These are phyloP conservation scores for Naganishia sp. DNA, from an alignment of 1,284 basidiomycete genomes.

Conservation along the genomic window DNA sequence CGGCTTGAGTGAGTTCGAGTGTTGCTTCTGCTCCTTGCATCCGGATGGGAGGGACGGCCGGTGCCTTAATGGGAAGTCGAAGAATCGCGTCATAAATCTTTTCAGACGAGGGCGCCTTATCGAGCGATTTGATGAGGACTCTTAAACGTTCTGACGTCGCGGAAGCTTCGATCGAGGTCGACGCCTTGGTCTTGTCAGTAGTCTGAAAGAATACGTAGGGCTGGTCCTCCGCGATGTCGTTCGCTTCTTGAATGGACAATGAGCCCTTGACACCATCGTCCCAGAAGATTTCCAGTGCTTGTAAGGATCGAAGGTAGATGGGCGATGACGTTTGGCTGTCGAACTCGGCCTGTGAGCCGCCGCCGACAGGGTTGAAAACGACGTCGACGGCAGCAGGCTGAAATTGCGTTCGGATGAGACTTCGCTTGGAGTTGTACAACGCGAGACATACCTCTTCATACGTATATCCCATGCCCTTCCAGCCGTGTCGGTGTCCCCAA, in stretches of 20 bases:
- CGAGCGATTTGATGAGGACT: background rate
- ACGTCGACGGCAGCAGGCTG: constrained; percentile 10
- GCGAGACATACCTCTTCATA: constrained; percentile 15
- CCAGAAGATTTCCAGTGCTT: constrained; percentile 11
- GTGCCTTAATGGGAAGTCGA: constrained; percentile 1
- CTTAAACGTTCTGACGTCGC: background rate
- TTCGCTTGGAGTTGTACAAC: background rate
- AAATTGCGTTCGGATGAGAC: background rate
- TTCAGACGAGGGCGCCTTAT: background rate
- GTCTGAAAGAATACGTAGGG: constrained; percentile 9
- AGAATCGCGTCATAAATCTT: constrained; percentile 19
- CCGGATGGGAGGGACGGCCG: background rate
- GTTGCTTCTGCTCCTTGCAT: constrained; percentile 22
- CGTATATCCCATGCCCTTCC: background rate
- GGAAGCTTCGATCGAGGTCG: background rate
- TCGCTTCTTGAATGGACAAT: constrained; percentile 3
- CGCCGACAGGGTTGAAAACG: background rate
- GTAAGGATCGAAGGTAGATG: constrained; percentile 10
- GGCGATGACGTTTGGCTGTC: constrained; percentile 7
- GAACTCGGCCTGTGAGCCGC: background rate
- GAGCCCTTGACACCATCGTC: constrained; percentile 8
- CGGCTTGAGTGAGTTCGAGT: background rate
- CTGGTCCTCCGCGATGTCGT: background rate
- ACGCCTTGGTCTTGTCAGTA: background rate
- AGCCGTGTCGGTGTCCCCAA: background rate